Conservation (phyloP, 2,329 filamentous ascomycete species). For the Lasiodiplodia sp. region DNA sequence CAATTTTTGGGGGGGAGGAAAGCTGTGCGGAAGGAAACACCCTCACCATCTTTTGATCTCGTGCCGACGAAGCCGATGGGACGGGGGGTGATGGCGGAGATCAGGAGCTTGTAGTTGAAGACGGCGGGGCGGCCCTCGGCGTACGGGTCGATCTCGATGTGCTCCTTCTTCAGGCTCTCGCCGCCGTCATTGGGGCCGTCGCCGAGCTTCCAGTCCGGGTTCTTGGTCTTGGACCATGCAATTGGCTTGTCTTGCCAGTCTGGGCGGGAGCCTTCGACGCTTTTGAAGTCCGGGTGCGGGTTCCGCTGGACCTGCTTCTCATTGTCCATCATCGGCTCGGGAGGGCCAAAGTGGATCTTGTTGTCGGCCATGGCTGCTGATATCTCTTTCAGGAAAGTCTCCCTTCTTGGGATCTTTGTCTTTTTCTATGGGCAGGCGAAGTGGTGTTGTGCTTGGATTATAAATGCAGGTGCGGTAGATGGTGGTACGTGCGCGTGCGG, state of each 20-base stretch:
- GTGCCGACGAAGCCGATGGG: slow-evolving; percentile 75
- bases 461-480: background rate
- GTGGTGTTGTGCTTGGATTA: slow-evolving; percentile 12
- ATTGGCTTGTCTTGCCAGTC: slow-evolving; percentile 63
- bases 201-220: slow-evolving; percentile 71
- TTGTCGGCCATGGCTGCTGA: slow-evolving; percentile 14
- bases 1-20: background rate
- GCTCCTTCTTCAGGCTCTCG: slow-evolving; percentile 60
- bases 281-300: slow-evolving; percentile 77
- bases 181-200: slow-evolving; percentile 68
- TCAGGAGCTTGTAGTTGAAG: slow-evolving; percentile 92
- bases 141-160: slow-evolving; percentile 84
- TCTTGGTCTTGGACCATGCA: slow-evolving; percentile 68
- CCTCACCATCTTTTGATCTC: slow-evolving; percentile 64
- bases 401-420: background rate
- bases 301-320: slow-evolving; percentile 64
- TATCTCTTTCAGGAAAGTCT: background rate
- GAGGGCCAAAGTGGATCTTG: slow-evolving; percentile 25
- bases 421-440: background rate
- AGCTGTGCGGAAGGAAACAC: too few species aligned
- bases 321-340: slow-evolving; percentile 48
- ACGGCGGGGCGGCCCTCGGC: slow-evolving; percentile 69
- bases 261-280: slow-evolving; percentile 70
- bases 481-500: slow-evolving; percentile 1
- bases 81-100: slow-evolving; percentile 81